Evolutionary conservation across 352 stramenopile species (phyloP), one percentile per base, ranked within the genome.

Genomic region (Phytopythium montanum): DNA sequence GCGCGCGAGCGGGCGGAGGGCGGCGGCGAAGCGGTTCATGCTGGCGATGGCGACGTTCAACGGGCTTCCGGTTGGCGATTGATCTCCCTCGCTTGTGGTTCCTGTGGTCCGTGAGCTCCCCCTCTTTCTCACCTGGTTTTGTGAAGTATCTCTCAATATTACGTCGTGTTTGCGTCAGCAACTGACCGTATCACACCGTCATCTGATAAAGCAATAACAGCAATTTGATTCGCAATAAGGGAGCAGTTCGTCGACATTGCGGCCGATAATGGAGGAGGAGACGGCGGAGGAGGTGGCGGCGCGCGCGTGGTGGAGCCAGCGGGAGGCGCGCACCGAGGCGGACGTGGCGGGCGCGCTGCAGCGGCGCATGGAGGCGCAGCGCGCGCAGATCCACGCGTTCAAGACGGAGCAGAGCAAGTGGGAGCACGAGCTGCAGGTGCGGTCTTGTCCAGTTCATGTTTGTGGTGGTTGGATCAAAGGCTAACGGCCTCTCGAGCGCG

Each of bases 351-450:
- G 53, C n/a, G 65, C 54, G 23, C 62, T 94, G 48, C 81, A 88
- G 53, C 83, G 80, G 39, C 80, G 81, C 21, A 81, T 94, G 69
- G 82, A 91, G 45, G 74, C 75, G 33, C 85, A 92, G 61, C 74
- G 79, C 19, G 72, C 73, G 49, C 80, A 94, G 66, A 72, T 92
- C 19, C 70, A 86, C 45, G 78, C 85, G 56, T 91, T 92, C 67
- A 90, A 92, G 67, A 76, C 74, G 50, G 79, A 94, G 65, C 81
- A 92, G 54, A 83, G 69, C 76, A 94, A 94, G 54, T 92, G 79
- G 81, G 80, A 94, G 57, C 81, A 90, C 36, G 76, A 89, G 66
- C 60, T 94, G 62, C 79, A 88, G 72, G 74, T 83, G 1, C 8
- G 36, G 19, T 16, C 5, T 12, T 12, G 1, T 16, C 9, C 33